Evolutionary conservation across 2,329 filamentous ascomycete species (phyloP), one percentile per base, ranked within the genome.

Genomic region (Venturiaceae sp.): DNA sequence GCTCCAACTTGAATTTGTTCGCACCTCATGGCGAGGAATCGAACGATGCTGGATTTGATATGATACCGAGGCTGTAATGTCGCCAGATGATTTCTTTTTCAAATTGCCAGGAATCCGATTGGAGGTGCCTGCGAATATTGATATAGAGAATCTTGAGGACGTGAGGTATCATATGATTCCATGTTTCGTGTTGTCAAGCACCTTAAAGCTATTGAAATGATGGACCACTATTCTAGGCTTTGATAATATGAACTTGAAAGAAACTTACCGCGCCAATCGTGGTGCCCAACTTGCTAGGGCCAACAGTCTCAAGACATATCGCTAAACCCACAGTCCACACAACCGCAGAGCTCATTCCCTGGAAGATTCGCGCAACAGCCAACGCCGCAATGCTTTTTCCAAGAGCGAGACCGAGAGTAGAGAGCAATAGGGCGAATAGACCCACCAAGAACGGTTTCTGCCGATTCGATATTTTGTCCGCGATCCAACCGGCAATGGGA

Each of bases 311-410:
- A 5, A 83, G 70, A 39, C 82, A 74, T 60, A 86, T 72, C 1
- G 83, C 80, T 11, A 85, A 68, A 0, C 82, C 80, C 9, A 82
- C 77, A 0, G 80, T 83, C 77, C 82, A 83, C 0, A 85, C 82
- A 33, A 84, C 74, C 0, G 79, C 81, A 6, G 75, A 80, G 58
- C 79, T 81, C 21, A 80, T 70, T 1, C 83, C 83, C 64, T 85
- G 83, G 1, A 85, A 67, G 0, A 83, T 64, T 33, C 83, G 74
- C 5, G 81, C 82, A 37, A 79, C 60, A 1, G 78, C 67, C 16
- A 85, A 71, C 1, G 79, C 70, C 2, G 73, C 64, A 7, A 84
- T 65, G 30, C 68, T 79, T 26, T 69, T 68, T 0, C 80, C 81
- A 1, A 80, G 57, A 1, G 80, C 79, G 5, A 85, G 70, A 62